Evolutionary conservation across 306 rosid genomes (phyloP).

Genomic region (Hylodesmum podocarpum): DNA sequence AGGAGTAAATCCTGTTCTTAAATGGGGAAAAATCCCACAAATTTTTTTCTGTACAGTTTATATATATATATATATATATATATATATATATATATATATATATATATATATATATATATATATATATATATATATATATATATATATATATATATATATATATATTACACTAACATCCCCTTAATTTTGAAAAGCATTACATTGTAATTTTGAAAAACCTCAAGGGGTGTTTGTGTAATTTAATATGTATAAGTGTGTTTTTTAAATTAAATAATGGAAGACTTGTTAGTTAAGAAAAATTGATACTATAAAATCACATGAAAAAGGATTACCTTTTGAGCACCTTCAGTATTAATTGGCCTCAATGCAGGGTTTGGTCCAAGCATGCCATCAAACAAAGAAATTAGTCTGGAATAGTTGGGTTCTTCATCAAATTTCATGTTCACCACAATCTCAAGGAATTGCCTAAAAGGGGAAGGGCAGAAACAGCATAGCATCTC

Average conservation of each 20-base stretch:
- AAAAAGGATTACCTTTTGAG: constrained; percentile 69
- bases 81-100: too few relatives aligned
- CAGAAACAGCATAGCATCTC: constrained; percentile 96
- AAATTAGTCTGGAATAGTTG: constrained; percentile 75
- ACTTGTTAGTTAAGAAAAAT: background rate
- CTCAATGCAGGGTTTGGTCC: constrained; percentile 90
- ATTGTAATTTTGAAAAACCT: too few relatives aligned
- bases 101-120: too few relatives aligned
- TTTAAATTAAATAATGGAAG: background rate
- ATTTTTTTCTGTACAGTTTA: background rate
- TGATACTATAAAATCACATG: background rate
- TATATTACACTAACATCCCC: too few relatives aligned
- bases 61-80: too few relatives aligned
- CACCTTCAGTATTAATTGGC: constrained; percentile 93
- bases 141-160: too few relatives aligned
- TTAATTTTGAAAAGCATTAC: too few relatives aligned
- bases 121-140: too few relatives aligned
- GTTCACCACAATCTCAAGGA: constrained; percentile 90
- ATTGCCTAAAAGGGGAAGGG: constrained; percentile 83
- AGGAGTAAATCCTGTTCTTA: background rate
- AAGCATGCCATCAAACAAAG: constrained; percentile 81
- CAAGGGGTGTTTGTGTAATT: too few relatives aligned
- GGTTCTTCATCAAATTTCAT: constrained; percentile 99
- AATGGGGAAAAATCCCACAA: background rate
- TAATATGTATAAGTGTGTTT: too few relatives aligned